Evolutionary conservation across 1,284 basidiomycete genomes (phyloP).

Genomic region (Austroboletus novae-zelandiae): DNA sequence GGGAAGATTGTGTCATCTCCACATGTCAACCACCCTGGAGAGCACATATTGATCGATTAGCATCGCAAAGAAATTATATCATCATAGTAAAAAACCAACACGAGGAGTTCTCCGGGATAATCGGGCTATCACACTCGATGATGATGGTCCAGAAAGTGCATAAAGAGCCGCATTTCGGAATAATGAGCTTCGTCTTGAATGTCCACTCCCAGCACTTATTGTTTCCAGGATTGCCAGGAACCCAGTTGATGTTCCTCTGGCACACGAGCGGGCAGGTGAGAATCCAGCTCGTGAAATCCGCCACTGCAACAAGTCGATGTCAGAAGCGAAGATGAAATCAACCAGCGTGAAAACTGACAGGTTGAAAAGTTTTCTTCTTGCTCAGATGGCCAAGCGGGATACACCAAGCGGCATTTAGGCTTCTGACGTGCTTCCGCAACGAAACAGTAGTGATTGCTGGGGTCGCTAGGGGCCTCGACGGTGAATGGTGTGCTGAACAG

Average conservation of each 20-base stretch:
- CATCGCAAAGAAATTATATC: not conserved
- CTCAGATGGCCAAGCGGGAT: slow-evolving; percentile 8
- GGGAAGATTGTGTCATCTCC: slow-evolving; percentile 8
- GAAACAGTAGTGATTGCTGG: slow-evolving; percentile 7
- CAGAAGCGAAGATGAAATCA: not conserved
- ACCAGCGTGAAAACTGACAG: not conserved
- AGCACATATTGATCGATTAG: not conserved
- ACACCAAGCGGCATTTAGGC: slow-evolving; percentile 1
- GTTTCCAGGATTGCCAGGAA: not conserved
- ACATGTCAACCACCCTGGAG: slow-evolving; percentile 6
- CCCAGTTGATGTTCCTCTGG: slow-evolving; percentile 10
- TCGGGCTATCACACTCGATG: slow-evolving; percentile 6
- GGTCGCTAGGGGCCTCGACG: slow-evolving; percentile 1
- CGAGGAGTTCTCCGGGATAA: slow-evolving; percentile 2
- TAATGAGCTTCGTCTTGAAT: slow-evolving; percentile 1
- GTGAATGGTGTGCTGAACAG: slow-evolving; percentile 7
- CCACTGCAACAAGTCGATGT: not conserved
- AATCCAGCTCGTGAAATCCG: slow-evolving; percentile 6
- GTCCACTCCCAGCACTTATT: not conserved
- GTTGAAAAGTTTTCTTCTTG: slow-evolving; percentile 3
- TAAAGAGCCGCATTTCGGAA: not conserved
- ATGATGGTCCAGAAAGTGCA: slow-evolving; percentile 10
- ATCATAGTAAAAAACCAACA: not conserved
- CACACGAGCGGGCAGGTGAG: not conserved
- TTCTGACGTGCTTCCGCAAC: slow-evolving; percentile 15